A percentile compares a stretch with the other conserved stretches of the same genome.
phyloP scores from a whole-genome alignment of 192 early-diverging fungal species.

The Backusella parvicylindrica region DNA sequence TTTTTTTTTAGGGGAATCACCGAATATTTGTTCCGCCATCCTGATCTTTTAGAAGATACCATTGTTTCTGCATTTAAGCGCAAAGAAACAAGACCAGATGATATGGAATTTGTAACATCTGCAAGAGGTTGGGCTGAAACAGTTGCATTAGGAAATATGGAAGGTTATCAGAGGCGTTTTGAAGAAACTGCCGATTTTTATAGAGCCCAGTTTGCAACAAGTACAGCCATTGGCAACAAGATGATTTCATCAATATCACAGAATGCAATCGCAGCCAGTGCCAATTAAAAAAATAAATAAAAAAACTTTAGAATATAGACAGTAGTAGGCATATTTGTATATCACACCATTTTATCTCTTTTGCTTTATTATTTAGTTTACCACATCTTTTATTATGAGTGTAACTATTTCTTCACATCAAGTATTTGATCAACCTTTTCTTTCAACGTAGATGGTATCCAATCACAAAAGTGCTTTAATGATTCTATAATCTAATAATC shows the following conservation, averaged over 20 bases:
- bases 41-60: constrained; percentile 79
- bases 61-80: constrained; percentile 77
- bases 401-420: background rate
- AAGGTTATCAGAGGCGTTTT: constrained; percentile 82
- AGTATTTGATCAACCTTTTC: background rate
- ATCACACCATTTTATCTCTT: background rate
- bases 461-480: background rate
- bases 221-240: constrained; percentile 47
- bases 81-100: constrained; percentile 71
- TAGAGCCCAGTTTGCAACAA: constrained; percentile 51
- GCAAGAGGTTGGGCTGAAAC: constrained; percentile 91
- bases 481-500: background rate
- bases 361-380: background rate
- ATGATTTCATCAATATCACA: constrained; percentile 55
- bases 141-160: constrained; percentile 76
- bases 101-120: constrained; percentile 87
- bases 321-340: no score
- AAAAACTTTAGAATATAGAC: no score
- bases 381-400: background rate
- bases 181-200: constrained; percentile 84
- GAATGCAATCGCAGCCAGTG: constrained; percentile 18
- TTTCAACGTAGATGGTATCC: background rate
- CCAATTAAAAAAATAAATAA: background rate
- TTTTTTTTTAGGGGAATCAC: constrained; percentile 72
- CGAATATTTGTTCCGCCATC: constrained; percentile 86